phyloP scores from a whole-genome alignment of 2,329 filamentous ascomycete species.

The Hirsutella minnesotensis region DNA sequence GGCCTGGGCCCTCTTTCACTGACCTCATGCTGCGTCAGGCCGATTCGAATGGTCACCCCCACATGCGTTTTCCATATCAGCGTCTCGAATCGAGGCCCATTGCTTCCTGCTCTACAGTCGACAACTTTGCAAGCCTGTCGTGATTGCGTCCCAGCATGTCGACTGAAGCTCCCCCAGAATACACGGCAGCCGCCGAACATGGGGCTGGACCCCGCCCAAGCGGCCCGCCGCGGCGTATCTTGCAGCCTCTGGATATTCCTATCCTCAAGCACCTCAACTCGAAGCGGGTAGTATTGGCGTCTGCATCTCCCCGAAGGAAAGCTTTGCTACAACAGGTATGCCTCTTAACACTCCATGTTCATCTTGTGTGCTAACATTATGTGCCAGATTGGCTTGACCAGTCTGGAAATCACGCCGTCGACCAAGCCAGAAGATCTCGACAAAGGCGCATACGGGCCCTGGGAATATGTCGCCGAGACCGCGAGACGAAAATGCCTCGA shows the following conservation, averaged over 20 bases:
- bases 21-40: no score
- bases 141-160: not conserved
- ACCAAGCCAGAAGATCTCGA: slow-evolving; percentile 75
- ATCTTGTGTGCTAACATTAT: slow-evolving; percentile 6
- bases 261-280: slow-evolving; percentile 64
- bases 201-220: slow-evolving; percentile 12
- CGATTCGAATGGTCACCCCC: no score
- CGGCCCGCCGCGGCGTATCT: slow-evolving; percentile 32
- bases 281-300: slow-evolving; percentile 80
- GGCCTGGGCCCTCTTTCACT: no score
- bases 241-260: slow-evolving; percentile 65
- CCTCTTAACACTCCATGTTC: not conserved
- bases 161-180: slow-evolving; percentile 30
- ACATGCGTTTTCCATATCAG: no score
- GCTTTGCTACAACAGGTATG: slow-evolving; percentile 63
- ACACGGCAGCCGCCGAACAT: slow-evolving; percentile 30
- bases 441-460: slow-evolving; percentile 61
- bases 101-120: no score
- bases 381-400: slow-evolving; percentile 59
- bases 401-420: slow-evolving; percentile 77
- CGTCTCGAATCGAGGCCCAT: no score
- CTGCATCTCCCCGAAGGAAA: slow-evolving; percentile 73
- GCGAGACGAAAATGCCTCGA: slow-evolving; percentile 72
- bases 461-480: slow-evolving; percentile 85
- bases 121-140: no score